Evolutionary conservation across 805 yeast genomes (phyloP).

Genomic region (Kazachstania viticola): DNA sequence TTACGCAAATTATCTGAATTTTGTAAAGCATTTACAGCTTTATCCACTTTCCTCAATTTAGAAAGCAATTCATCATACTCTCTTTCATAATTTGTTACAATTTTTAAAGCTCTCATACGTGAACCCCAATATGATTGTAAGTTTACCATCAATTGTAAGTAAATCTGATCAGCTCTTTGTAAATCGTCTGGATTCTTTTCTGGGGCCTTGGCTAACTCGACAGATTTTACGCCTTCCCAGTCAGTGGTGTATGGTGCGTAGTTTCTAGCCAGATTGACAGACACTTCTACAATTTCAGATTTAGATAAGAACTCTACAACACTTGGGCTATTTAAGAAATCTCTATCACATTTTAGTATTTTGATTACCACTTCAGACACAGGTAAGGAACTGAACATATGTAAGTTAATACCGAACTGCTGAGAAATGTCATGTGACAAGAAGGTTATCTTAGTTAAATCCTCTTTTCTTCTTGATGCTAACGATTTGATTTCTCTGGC

Average conservation of each 20-base stretch:
- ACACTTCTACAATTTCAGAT: constrained; percentile 63
- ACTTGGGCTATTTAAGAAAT: constrained; percentile 54
- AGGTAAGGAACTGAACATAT: constrained; percentile 49
- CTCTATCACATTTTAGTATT: constrained; percentile 65
- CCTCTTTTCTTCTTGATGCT: constrained; percentile 35
- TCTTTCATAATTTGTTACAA: constrained; percentile 58
- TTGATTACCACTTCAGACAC: constrained; percentile 61
- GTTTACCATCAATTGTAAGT: constrained; percentile 71
- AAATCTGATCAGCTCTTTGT: constrained; percentile 79
- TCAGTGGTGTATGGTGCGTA: constrained; percentile 74
- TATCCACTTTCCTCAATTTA: constrained; percentile 61
- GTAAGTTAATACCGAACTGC: constrained; percentile 89
- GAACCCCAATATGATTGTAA: constrained; percentile 86
- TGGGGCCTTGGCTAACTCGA: constrained; percentile 34
- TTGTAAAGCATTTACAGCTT: constrained; percentile 56
- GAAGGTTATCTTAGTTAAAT: constrained; percentile 48
- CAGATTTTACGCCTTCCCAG: constrained; percentile 37
- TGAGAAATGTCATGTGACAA: constrained; percentile 81
- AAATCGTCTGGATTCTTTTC: constrained; percentile 66
- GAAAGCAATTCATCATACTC: constrained; percentile 64
- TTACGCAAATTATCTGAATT: constrained; percentile 56
- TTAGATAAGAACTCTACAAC: constrained; percentile 77
- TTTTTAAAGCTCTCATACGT: constrained; percentile 70
- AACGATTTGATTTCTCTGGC: constrained; percentile 58
- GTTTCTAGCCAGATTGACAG: constrained; percentile 57